These are phyloP conservation scores for Chiua sp. DNA, from an alignment of 1,284 basidiomycete species.

Conservation along the genomic window DNA sequence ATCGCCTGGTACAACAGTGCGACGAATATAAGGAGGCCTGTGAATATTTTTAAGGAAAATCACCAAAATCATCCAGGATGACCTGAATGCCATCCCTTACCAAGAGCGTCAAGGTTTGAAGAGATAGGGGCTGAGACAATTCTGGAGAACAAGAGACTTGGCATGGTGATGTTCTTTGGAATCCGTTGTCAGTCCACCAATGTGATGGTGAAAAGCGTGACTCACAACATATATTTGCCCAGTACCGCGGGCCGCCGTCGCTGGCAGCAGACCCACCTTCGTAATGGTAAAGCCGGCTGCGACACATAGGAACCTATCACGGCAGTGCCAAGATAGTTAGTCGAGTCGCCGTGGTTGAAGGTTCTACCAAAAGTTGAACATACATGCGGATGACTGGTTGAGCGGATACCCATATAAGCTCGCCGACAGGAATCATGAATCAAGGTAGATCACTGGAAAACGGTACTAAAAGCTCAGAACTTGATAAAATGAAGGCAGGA, in stretches of 20 bases:
- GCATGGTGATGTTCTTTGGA: slow-evolving; percentile 71
- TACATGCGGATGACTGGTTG: slow-evolving; percentile 66
- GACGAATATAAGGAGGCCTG: slow-evolving; percentile 61
- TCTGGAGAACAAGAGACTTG: slow-evolving; percentile 77
- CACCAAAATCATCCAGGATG: too few relatives aligned
- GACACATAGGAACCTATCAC: slow-evolving; percentile 56
- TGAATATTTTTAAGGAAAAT: too few relatives aligned
- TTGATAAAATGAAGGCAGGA: too few relatives aligned
- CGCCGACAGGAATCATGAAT: slow-evolving; percentile 39
- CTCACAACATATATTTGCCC: slow-evolving; percentile 64
- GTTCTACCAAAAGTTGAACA: slow-evolving; percentile 21
- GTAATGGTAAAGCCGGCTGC: slow-evolving; percentile 62
- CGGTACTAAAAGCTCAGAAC: neutral
- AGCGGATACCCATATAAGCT: slow-evolving; percentile 61
- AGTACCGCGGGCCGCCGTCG: slow-evolving; percentile 59
- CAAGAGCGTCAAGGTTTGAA: slow-evolving; percentile 67
- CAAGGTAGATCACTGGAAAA: neutral
- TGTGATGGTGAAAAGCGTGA: neutral
- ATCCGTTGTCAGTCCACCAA: neutral
- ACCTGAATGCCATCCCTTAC: slow-evolving; percentile 41
- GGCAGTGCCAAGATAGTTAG: neutral
- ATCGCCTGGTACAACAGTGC: slow-evolving; percentile 58
- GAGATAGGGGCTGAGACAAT: slow-evolving; percentile 76
- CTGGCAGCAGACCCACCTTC: slow-evolving; percentile 64
- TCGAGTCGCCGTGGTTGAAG: too few relatives aligned